Percentiles rank a stretch among this genome's conserved stretches.
Conservation (phyloP, 140 eudicot genomes). For the Erigeron philadelphicus region DNA sequence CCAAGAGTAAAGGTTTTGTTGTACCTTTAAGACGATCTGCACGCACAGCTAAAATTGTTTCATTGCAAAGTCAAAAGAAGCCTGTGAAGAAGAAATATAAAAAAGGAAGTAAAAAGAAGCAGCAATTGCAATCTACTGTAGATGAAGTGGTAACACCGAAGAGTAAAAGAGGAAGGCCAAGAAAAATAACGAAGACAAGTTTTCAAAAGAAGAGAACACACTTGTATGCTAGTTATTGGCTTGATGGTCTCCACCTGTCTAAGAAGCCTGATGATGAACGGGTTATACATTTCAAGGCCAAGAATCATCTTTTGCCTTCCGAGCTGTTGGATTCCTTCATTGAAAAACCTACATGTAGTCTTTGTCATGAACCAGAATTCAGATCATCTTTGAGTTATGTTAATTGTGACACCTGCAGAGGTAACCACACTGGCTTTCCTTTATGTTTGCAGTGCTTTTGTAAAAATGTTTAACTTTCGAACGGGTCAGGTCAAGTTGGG, state of each 20-base stretch:
- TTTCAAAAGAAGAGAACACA: conserved; percentile 53
- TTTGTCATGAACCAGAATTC: conserved; percentile 58
- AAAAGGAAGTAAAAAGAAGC: conserved; percentile 22
- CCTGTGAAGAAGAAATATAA: conserved; percentile 33
- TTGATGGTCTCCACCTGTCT: conserved; percentile 64
- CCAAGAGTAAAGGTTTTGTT: conserved; percentile 32
- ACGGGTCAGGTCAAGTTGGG: neutral
- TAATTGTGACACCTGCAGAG: conserved; percentile 71
- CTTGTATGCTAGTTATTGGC: conserved; percentile 49
- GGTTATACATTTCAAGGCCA: conserved; percentile 38
- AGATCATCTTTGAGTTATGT: conserved; percentile 44
- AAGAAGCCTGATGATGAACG: conserved; percentile 65
- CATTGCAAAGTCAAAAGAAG: conserved; percentile 33
- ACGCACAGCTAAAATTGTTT: conserved; percentile 46
- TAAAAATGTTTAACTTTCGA: neutral
- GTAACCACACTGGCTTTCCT: conserved; percentile 30
- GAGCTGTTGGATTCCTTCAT: conserved; percentile 28
- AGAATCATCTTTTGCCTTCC: conserved; percentile 35
- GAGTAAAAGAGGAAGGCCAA: conserved; percentile 35
- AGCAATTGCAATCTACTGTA: conserved; percentile 20
- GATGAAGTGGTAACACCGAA: conserved; percentile 23
- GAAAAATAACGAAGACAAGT: conserved; percentile 30
- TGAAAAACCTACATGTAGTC: conserved; percentile 53
- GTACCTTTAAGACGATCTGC: conserved; percentile 78
- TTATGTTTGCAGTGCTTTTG: neutral